Evolutionary conservation across 345 rosid genomes (phyloP).

Genomic region (Viola odorata): DNA sequence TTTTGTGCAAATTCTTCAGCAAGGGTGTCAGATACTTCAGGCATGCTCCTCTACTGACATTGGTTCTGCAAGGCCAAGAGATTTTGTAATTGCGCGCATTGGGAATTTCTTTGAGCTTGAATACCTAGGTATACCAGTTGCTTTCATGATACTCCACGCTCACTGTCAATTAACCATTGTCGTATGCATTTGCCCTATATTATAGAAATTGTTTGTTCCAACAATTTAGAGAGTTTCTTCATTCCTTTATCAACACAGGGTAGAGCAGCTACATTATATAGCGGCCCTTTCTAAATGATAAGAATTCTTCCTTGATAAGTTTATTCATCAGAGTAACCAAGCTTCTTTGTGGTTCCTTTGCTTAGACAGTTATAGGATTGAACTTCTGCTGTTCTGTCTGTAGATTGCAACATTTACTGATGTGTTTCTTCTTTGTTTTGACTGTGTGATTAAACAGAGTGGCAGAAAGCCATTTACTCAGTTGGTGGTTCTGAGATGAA

Average conservation of each 20-base stretch:
- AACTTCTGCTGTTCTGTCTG: neutral
- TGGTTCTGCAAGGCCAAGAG: slow-evolving; percentile 77
- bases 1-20: slow-evolving; percentile 93
- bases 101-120: slow-evolving; percentile 97
- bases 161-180: neutral
- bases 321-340: no score
- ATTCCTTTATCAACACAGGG: no score
- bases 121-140: slow-evolving; percentile 60
- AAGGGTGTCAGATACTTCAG: slow-evolving; percentile 96
- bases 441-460: slow-evolving; percentile 50
- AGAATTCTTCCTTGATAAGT: no score
- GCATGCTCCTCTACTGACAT: slow-evolving; percentile 74
- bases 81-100: slow-evolving; percentile 81
- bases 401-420: neutral
- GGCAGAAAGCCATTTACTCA: slow-evolving; percentile 96
- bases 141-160: slow-evolving; percentile 4
- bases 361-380: neutral
- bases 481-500: slow-evolving; percentile 88
- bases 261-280: no score
- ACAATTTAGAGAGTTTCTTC: no score
- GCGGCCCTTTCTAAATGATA: no score
- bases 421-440: slow-evolving; percentile 13
- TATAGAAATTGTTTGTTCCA: no score
- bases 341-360: no score
- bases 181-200: neutral